Evolutionary conservation across 352 stramenopile species (phyloP).

Genomic region (Globisporangium emineosum): DNA sequence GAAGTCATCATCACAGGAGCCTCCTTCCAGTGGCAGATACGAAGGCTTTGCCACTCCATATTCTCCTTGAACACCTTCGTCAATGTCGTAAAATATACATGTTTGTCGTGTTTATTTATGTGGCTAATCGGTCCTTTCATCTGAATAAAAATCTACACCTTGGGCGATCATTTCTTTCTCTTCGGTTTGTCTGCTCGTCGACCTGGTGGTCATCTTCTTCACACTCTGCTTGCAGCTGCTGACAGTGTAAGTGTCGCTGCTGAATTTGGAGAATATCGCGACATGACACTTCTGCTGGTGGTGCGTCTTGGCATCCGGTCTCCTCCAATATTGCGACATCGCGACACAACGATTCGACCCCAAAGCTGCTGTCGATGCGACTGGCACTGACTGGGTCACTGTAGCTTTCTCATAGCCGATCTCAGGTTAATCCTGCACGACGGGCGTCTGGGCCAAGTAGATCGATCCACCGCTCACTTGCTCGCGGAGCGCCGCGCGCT

Average conservation of each 20-base stretch:
- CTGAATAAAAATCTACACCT: not conserved
- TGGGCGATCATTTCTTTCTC: not conserved
- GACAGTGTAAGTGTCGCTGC: not conserved
- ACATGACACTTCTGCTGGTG: not conserved
- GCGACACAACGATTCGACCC: not conserved
- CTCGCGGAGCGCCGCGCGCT: slow-evolving; percentile 43
- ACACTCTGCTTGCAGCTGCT: not conserved
- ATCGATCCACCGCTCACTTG: slow-evolving; percentile 39
- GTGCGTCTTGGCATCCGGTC: not conserved
- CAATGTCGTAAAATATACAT: not conserved
- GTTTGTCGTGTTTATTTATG: not conserved
- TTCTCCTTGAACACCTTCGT: too few relatives aligned
- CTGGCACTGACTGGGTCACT: not conserved
- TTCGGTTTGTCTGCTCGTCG: not conserved
- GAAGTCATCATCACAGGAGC: too few relatives aligned
- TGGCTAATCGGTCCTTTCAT: not conserved
- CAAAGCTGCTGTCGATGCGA: not conserved
- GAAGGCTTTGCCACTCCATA: too few relatives aligned
- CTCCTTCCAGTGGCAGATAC: too few relatives aligned
- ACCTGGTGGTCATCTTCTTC: too few relatives aligned
- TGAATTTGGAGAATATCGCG: not conserved
- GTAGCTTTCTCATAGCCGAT: not conserved
- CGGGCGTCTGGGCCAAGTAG: slow-evolving; percentile 28
- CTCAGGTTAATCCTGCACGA: not conserved
- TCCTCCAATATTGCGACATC: not conserved